These are phyloP conservation scores for Ophiostoma piceae DNA, from an alignment of 2,329 filamentous ascomycete species.

Conservation along the genomic window DNA sequence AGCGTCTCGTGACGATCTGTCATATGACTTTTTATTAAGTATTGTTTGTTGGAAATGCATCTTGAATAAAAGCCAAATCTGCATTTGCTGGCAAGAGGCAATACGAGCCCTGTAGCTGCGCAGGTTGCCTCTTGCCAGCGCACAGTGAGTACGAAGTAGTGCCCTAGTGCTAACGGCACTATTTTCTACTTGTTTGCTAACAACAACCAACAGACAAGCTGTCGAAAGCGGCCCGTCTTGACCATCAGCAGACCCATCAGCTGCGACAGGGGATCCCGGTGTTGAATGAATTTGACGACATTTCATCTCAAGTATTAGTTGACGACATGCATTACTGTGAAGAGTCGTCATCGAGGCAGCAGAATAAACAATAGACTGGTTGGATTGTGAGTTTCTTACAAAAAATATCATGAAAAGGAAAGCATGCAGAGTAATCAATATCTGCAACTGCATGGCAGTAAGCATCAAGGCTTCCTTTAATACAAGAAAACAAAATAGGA, in stretches of 20 bases:
- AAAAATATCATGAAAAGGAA: too few species aligned
- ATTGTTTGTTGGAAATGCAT: background rate
- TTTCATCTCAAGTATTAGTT: too few species aligned
- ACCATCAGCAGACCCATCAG: background rate
- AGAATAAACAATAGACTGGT: background rate
- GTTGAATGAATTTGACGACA: background rate
- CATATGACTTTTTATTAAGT: background rate
- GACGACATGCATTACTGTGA: too few species aligned
- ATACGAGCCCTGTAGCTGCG: background rate
- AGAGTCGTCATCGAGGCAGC: background rate
- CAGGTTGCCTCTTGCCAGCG: conserved; percentile 9
- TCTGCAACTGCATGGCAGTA: background rate
- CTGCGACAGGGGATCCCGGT: background rate
- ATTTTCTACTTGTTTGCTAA: background rate
- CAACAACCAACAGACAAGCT: background rate
- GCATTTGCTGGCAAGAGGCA: background rate
- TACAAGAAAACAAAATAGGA: background rate
- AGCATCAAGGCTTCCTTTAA: background rate
- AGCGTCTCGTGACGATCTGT: background rate
- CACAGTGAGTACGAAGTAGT: background rate
- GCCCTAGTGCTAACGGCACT: background rate
- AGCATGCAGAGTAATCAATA: too few species aligned
- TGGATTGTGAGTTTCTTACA: too few species aligned
- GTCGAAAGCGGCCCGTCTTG: conserved; percentile 1
- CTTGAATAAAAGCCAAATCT: background rate